These are phyloP conservation scores for Sporothrix curviconia DNA, from an alignment of 2,329 filamentous ascomycete genomes.

Conservation along the genomic window DNA sequence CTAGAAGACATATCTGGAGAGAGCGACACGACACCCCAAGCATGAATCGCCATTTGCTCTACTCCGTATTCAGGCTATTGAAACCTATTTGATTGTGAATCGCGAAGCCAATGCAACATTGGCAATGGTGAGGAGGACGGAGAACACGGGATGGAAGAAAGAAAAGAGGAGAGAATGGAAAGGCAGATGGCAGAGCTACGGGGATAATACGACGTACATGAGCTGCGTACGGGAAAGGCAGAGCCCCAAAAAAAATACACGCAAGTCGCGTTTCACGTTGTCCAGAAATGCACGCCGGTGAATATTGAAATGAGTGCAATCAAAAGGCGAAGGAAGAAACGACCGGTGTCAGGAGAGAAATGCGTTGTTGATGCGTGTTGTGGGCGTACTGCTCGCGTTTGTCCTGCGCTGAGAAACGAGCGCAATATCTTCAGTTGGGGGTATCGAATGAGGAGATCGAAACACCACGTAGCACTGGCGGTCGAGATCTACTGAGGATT, in stretches of 20 bases:
- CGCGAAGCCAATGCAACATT: no score
- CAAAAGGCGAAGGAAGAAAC: neutral
- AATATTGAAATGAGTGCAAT: neutral
- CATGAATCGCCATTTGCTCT: no score
- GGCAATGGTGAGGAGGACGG: neutral
- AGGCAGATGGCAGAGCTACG: neutral
- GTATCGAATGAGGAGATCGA: neutral
- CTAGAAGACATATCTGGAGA: no score
- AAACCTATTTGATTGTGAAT: no score
- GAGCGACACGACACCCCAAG: no score
- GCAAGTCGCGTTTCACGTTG: slow-evolving; percentile 4
- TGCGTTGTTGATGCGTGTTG: neutral
- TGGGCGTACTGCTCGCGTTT: neutral
- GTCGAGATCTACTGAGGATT: no score
- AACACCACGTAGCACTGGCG: slow-evolving; percentile 6
- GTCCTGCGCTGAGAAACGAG: neutral
- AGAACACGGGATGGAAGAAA: neutral
- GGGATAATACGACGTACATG: neutral
- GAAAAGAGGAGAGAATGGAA: neutral
- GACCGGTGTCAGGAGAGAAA: neutral
- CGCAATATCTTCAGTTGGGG: neutral
- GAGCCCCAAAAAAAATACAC: slow-evolving; percentile 2
- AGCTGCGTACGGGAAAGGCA: neutral
- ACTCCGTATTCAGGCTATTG: no score
- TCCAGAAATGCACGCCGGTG: neutral